A percentile compares a stretch with the other conserved stretches of the same genome.
phyloP scores from a whole-genome alignment of 2,329 filamentous ascomycete genomes.

The Geosmithia putterillii region DNA sequence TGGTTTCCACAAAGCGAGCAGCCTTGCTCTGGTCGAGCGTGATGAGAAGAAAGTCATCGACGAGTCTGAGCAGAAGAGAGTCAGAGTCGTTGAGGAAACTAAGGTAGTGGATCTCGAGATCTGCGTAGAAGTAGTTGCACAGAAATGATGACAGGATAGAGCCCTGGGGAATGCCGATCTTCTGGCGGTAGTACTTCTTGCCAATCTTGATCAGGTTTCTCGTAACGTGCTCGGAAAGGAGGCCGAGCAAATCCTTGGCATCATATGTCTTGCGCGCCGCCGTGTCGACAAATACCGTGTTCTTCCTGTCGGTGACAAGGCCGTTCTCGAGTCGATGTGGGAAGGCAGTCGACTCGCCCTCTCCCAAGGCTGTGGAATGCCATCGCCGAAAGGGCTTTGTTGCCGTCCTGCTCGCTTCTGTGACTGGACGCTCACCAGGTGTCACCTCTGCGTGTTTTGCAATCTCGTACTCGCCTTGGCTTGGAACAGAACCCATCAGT shows the following conservation, averaged over 20 bases:
- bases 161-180: slow-evolving; percentile 81
- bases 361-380: slow-evolving; percentile 34
- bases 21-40: slow-evolving; percentile 59
- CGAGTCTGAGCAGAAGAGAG: slow-evolving; percentile 64
- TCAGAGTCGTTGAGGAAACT: slow-evolving; percentile 44
- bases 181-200: slow-evolving; percentile 80
- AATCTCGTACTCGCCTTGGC: slow-evolving; percentile 53
- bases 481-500: slow-evolving; percentile 47
- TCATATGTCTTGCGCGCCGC: slow-evolving; percentile 44
- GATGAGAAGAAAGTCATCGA: slow-evolving; percentile 89
- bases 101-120: slow-evolving; percentile 62
- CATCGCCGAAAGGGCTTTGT: slow-evolving; percentile 34
- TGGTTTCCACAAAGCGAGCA: slow-evolving; percentile 58
- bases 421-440: slow-evolving; percentile 21
- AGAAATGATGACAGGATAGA: slow-evolving; percentile 77
- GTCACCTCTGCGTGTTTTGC: slow-evolving; percentile 64
- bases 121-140: slow-evolving; percentile 93
- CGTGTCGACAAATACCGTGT: slow-evolving; percentile 69
- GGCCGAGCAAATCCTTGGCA: slow-evolving; percentile 47
- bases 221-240: slow-evolving; percentile 70
- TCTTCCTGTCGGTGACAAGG: slow-evolving; percentile 33
- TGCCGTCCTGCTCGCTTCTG: slow-evolving; percentile 8
- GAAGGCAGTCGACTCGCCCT: slow-evolving; percentile 28
- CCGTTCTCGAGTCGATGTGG: slow-evolving; percentile 27
- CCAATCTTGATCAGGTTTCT: slow-evolving; percentile 81